Conservation (phyloP, 2,329 filamentous ascomycete genomes). For the Phoma sp. region DNA sequence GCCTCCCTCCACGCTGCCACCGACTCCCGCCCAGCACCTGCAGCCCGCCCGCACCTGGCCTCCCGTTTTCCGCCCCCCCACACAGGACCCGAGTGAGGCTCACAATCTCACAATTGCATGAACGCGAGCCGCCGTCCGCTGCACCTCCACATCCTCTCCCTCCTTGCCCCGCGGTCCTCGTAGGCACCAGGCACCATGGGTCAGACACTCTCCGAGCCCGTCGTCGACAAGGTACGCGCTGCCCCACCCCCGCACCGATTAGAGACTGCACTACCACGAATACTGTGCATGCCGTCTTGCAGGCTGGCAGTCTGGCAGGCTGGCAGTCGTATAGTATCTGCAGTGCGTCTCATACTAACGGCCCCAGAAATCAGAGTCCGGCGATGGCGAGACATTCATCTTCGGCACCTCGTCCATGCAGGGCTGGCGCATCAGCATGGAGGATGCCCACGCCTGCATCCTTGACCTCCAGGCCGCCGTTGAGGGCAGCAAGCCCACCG, state of each 20-base stretch:
- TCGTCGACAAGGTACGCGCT: slow-evolving; percentile 91
- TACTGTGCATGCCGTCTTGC: not conserved
- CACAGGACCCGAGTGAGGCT: slow-evolving; percentile 34
- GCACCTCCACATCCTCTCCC: slow-evolving; percentile 29
- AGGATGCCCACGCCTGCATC: slow-evolving; percentile 90
- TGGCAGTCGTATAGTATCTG: too few species aligned
- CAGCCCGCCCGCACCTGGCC: slow-evolving; percentile 19
- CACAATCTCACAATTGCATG: slow-evolving; percentile 49
- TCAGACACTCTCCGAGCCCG: slow-evolving; percentile 98
- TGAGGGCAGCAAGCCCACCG: slow-evolving; percentile 63
- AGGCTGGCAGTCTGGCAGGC: too few species aligned
- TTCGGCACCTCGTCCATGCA: slow-evolving; percentile 99
- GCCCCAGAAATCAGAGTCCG: slow-evolving; percentile 79
- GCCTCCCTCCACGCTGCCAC: slow-evolving; percentile 4
- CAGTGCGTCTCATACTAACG: not conserved
- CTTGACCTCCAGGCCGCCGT: slow-evolving; percentile 80
- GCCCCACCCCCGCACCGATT: slow-evolving; percentile 42
- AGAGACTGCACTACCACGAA: slow-evolving; percentile 12
- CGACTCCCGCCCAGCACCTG: slow-evolving; percentile 6
- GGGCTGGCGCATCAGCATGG: slow-evolving; percentile 99
- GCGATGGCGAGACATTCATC: slow-evolving; percentile 89
- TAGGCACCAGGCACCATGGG: slow-evolving; percentile 70
- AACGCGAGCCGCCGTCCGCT: slow-evolving; percentile 31
- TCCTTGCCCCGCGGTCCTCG: slow-evolving; percentile 32
- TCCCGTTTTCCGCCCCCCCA: slow-evolving; percentile 31